A percentile compares a stretch with the other conserved stretches of the same genome.
These are phyloP conservation scores for Dipteronia sinensis DNA, from an alignment of 345 rosid species.

Conservation along the genomic window DNA sequence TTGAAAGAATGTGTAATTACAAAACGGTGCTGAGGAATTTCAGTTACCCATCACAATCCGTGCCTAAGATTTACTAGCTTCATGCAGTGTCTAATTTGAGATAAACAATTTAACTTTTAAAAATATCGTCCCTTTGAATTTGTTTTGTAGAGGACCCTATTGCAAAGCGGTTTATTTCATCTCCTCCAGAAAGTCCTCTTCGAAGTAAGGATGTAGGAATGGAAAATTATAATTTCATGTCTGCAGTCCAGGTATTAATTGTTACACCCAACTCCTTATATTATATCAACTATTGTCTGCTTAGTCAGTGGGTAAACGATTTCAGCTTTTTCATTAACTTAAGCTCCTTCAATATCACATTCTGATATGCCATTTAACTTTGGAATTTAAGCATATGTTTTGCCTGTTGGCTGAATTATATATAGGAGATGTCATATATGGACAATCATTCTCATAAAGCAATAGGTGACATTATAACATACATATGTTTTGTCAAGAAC, in stretches of 20 bases:
- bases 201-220: constrained; percentile 37
- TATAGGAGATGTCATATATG: not conserved
- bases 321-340: not conserved
- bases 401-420: not conserved
- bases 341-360: not conserved
- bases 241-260: constrained; percentile 45
- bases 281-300: not conserved
- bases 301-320: constrained; percentile 7
- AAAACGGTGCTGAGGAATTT: not conserved
- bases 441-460: not conserved
- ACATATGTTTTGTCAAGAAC: not conserved
- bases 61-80: constrained; percentile 3
- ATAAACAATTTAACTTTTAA: not conserved
- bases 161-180: constrained; percentile 51
- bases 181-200: constrained; percentile 43
- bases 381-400: not conserved
- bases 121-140: constrained; percentile 1
- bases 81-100: not conserved
- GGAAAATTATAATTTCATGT: constrained; percentile 35
- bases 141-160: constrained; percentile 71
- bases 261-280: not conserved
- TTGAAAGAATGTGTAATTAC: not conserved
- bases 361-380: not conserved
- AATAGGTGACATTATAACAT: not conserved
- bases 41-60: not conserved